Evolutionary conservation across 768 basidiomycete genomes (phyloP).

Genomic region (Suillus plorans): DNA sequence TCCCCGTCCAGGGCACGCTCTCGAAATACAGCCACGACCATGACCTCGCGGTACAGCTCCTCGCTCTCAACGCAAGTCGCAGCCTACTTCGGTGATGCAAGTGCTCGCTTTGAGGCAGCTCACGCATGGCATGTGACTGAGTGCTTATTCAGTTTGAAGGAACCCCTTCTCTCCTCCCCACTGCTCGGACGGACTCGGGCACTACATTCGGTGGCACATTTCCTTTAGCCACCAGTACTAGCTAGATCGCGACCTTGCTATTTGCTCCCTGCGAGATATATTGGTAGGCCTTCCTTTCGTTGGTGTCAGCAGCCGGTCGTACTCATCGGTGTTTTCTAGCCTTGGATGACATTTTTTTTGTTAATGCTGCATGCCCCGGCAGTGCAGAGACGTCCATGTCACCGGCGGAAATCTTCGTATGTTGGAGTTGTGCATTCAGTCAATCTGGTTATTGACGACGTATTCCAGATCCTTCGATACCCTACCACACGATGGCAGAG

Average conservation of each 20-base stretch:
- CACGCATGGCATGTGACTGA: too few relatives aligned
- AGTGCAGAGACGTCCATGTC: slow-evolving; percentile 31
- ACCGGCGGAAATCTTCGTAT: slow-evolving; percentile 64
- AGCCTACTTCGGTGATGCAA: too few relatives aligned
- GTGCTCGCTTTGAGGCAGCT: too few relatives aligned
- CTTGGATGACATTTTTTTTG: slow-evolving; percentile 81
- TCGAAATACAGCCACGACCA: slow-evolving; percentile 99
- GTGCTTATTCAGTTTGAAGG: too few relatives aligned
- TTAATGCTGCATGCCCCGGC: slow-evolving; percentile 54
- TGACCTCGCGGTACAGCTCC: slow-evolving; percentile 72
- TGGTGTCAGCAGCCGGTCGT: neutral
- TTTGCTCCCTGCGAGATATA: slow-evolving; percentile 84
- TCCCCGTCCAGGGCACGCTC: slow-evolving; percentile 91
- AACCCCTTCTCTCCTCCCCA: too few relatives aligned
- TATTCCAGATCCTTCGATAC: slow-evolving; percentile 47
- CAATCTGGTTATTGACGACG: slow-evolving; percentile 13
- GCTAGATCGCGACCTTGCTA: slow-evolving; percentile 44
- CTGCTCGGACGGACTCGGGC: too few relatives aligned
- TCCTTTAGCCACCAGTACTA: too few relatives aligned
- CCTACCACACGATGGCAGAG: slow-evolving; percentile 69
- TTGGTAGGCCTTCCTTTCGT: slow-evolving; percentile 51
- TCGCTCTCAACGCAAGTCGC: too few relatives aligned
- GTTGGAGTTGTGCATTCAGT: slow-evolving; percentile 19
- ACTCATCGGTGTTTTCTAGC: slow-evolving; percentile 42
- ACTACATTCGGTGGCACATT: too few relatives aligned